Base-by-base conservation (phyloP, 495 filamentous ascomycete species). In the Aspergillus taichungensis region DNA sequence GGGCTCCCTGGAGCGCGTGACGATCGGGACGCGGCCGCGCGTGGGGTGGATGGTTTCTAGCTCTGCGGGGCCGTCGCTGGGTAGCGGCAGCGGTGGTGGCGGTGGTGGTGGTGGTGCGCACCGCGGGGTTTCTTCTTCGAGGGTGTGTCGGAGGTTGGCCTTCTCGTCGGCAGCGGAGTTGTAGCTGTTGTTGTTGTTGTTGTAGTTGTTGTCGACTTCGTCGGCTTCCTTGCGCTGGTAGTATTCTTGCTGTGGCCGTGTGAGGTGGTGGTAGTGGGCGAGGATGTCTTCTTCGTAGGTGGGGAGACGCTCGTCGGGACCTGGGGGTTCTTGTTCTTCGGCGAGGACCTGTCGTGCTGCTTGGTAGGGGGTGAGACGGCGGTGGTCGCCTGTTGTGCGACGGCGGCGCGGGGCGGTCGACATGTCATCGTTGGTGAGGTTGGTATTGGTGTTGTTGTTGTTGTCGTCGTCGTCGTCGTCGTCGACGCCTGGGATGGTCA, bases 401-500 rank as follows among this genome's bases (percentile, higher is more conserved):
- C 28, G 35, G n/a, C n/a, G 35, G 31, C 31, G 33, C 42, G 35
- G 5, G 33, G 13, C 30, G 14, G 31, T 42, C 3, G 14, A 8
- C 12, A 8, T 42, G 4, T 42, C 13, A 28, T 13, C 39, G 24
- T 50, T 47, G 2, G 3, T 30, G 5, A 7, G 13, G 6, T 35
- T 29, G 28, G 51, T 49, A 8, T 34, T n/a, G 11, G 51, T 55
- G 3, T 24, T 42, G 8, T 10, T 30, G 30, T 12, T 41, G 2
- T 41, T 29, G 39, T 12, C 39, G 18, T 50, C 51, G 1, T 7
- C 34, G 3, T n/a, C 31, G 6, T 40, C 33, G 28, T 53, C 50
- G n/a, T 35, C 13, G 11, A 51, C 57, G 3, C 54, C 53, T 0
- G 62, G 62, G 24, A 65, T 49, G n/a, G 42, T 59, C 37, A 62